Evolutionary conservation across 768 basidiomycete species (phyloP).

Genomic region (Lanmaoa pseudosensibilis): DNA sequence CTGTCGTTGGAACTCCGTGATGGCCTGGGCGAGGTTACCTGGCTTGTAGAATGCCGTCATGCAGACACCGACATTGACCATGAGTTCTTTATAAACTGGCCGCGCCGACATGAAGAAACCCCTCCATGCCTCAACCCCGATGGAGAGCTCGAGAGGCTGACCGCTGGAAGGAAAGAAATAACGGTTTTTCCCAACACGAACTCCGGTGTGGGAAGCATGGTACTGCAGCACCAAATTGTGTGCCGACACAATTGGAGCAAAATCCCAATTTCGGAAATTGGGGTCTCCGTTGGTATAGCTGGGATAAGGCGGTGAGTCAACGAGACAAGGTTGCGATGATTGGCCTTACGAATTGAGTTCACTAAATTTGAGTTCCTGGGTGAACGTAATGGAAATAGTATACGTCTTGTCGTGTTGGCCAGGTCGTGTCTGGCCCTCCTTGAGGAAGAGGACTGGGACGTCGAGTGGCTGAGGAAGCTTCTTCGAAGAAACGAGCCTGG

Average conservation of each 20-base stretch:
- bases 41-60: conserved; percentile 57
- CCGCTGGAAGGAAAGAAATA: conserved; percentile 47
- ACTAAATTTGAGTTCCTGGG: conserved; percentile 30
- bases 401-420: conserved; percentile 35
- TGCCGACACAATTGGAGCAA: conserved; percentile 44
- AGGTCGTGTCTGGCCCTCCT: conserved; percentile 41
- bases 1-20: conserved; percentile 45
- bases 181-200: conserved; percentile 49
- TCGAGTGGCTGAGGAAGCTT: conserved; percentile 39
- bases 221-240: conserved; percentile 49
- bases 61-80: conserved; percentile 55
- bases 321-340: not conserved
- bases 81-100: conserved; percentile 46
- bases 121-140: conserved; percentile 44
- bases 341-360: conserved; percentile 36
- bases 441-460: conserved; percentile 36
- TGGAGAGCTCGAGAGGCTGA: conserved; percentile 28
- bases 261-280: conserved; percentile 40
- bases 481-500: conserved; percentile 43
- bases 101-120: conserved; percentile 55
- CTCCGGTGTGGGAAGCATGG: conserved; percentile 43
- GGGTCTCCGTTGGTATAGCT: conserved; percentile 44
- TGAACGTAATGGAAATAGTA: conserved; percentile 37
- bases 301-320: not conserved
- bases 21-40: conserved; percentile 61